Base-by-base conservation (phyloP, 2,329 filamentous ascomycete genomes). In the Cytospora piceicola region DNA sequence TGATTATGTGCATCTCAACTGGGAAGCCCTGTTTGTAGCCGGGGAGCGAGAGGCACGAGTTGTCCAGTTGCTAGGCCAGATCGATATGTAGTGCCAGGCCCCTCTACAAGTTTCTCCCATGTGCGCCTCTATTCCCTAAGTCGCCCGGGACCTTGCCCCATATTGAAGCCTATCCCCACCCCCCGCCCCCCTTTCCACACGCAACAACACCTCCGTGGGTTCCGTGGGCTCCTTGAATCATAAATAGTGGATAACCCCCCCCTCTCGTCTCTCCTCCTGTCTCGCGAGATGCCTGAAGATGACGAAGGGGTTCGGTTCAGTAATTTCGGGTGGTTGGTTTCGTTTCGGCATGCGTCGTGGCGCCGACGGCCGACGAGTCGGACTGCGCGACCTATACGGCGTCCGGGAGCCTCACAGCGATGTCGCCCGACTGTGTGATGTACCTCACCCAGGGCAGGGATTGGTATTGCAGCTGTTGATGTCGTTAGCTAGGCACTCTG, bases 401-500 rank as follows among this genome's bases (percentile, higher is more conserved):
- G 77, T 98, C 94, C n/a, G 94, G 94, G 78, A 98, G 84, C 73
- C 94, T 87, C 67, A 98, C 94, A 30, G 94, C 93, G 76, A 98
- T 98, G 76, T 98, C 94, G 70, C 94, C 94, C 17, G 93, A 97
- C 79, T 98, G 95, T 70, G 94, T 99, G 75, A 99, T 99, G 80
- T 99, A 99, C 74, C 95, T 88, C 30, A 99, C 95, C 95, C 95
- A 99, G 0, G 95, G 95, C 61, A 98, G 82, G 27, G 94, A 97
- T 4, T 94, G 94, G 77, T 99, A 99, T 95, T 99, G 95, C 70
- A 98, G 81, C 94, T 97, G 30, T 49, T 20, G 22, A 49, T 5
- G 39, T 49, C 20, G 52, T 68, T 36, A 68, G 63, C 52, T 5
- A n/a, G 24, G 42, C 36, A 11, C 4, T 56, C 27, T 7, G 15